Evolutionary conservation across 768 basidiomycete genomes (phyloP).

Genomic region (Cystofilobasidium bisporidii): DNA sequence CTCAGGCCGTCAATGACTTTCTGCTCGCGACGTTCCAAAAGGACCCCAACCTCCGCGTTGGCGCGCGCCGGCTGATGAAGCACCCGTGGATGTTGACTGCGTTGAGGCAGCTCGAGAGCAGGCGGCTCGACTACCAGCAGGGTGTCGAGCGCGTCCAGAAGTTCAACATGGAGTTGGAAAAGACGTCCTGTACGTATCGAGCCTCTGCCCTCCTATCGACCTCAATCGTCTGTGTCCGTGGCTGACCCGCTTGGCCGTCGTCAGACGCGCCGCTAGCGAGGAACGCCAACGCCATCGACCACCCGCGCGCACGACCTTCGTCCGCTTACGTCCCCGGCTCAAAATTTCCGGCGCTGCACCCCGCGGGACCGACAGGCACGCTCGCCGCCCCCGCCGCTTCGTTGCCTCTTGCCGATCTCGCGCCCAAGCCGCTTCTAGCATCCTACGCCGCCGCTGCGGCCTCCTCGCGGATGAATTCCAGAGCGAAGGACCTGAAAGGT

Average conservation of each 20-base stretch:
- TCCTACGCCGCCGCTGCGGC: neutral
- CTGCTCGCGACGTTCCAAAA: conserved; percentile 97
- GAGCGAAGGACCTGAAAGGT: conserved; percentile 2
- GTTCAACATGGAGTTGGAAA: conserved; percentile 64
- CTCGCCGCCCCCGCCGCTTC: neutral
- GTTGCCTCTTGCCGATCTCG: neutral
- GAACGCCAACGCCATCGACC: neutral
- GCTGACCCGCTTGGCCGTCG: neutral
- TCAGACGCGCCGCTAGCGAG: conserved; percentile 4
- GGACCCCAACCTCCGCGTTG: conserved; percentile 85
- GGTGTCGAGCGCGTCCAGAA: conserved; percentile 91
- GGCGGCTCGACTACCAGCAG: conserved; percentile 75
- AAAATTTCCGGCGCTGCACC: conserved; percentile 15
- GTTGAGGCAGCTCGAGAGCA: neutral
- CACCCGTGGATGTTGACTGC: conserved; percentile 79
- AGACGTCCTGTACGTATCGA: conserved; percentile 13
- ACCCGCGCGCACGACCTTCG: neutral
- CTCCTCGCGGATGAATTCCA: neutral
- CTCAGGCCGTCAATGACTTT: conserved; percentile 81
- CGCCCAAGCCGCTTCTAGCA: neutral
- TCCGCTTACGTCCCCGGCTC: conserved; percentile 12
- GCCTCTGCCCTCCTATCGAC: too few relatives aligned
- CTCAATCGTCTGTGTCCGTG: too few relatives aligned
- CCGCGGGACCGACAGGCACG: neutral
- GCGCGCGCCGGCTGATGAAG: conserved; percentile 78